Percentiles rank a stretch among this genome's conserved stretches.
phyloP scores from a whole-genome alignment of 1,284 basidiomycete species.

The Ustilago crameri region DNA sequence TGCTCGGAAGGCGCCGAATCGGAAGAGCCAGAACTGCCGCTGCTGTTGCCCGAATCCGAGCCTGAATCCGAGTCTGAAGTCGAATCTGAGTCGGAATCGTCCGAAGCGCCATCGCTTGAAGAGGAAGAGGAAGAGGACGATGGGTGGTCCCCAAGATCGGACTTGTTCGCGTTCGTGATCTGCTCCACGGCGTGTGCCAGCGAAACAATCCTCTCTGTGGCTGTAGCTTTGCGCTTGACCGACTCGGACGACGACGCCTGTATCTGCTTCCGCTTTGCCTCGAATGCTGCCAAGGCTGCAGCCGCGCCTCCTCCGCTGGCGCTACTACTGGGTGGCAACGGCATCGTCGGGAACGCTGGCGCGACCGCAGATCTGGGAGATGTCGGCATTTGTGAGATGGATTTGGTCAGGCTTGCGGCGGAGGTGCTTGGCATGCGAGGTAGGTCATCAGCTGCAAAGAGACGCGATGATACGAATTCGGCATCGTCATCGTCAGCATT shows the following conservation, averaged over 20 bases:
- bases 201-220: background rate
- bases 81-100: background rate
- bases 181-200: background rate
- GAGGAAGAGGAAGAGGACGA: conserved; percentile 10
- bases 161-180: background rate
- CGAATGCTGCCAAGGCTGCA: conserved; percentile 40
- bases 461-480: background rate
- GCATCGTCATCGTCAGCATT: conserved; percentile 2
- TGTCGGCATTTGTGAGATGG: background rate
- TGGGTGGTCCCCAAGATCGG: background rate
- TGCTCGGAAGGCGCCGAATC: conserved; percentile 29
- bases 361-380: background rate
- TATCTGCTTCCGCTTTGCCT: conserved; percentile 23
- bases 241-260: background rate
- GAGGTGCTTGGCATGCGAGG: conserved; percentile 18
- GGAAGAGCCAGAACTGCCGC: conserved; percentile 8
- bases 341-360: conserved; percentile 18
- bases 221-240: background rate
- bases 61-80: conserved; percentile 4
- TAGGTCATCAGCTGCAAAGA: conserved; percentile 1
- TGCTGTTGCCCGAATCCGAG: background rate
- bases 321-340: conserved; percentile 2
- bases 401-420: too few species aligned
- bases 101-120: conserved; percentile 2
- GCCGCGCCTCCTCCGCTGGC: conserved; percentile 3